These are phyloP conservation scores for Pochonia chlamydosporia DNA, from an alignment of 2,329 filamentous ascomycete species.

Conservation along the genomic window DNA sequence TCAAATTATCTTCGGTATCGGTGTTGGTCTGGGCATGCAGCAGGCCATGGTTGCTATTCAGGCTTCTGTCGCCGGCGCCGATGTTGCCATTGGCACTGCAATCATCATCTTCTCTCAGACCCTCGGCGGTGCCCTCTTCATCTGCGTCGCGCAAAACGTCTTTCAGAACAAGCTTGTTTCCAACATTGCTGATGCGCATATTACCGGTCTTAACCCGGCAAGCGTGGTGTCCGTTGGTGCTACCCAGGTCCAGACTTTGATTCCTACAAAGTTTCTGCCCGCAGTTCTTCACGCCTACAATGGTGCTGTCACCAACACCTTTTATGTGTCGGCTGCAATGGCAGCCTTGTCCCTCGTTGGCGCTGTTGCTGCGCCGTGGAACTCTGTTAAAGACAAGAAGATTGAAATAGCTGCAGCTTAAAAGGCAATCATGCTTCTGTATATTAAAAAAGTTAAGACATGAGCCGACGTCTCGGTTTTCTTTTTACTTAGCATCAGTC, in stretches of 20 bases:
- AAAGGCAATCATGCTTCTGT: too few species aligned
- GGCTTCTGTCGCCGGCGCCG: constrained; percentile 32
- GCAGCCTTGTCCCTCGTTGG: constrained; percentile 3
- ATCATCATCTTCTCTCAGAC: constrained; percentile 40
- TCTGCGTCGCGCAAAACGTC: constrained; percentile 45
- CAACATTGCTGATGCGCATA: constrained; percentile 4
- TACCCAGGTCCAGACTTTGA: constrained; percentile 1
- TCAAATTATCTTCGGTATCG: constrained; percentile 34
- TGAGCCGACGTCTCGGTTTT: too few species aligned
- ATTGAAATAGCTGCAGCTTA: constrained; percentile 6
- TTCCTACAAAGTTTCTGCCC: constrained; percentile 3
- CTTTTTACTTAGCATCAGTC: too few species aligned
- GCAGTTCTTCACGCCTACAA: constrained; percentile 5
- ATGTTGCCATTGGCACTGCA: constrained; percentile 41
- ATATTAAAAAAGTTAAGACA: too few species aligned
- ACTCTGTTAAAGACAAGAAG: constrained; percentile 8
- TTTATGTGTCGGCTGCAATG: constrained; percentile 7
- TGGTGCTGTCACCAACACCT: constrained; percentile 5
- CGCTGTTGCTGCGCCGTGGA: constrained; percentile 5
- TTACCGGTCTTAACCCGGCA: constrained; percentile 3
- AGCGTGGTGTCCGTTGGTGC: constrained; percentile 1
- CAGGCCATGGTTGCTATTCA: constrained; percentile 39
- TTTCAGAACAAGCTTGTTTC: constrained; percentile 39
- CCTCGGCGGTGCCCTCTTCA: constrained; percentile 41
- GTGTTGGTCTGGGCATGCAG: too few species aligned